A percentile compares a stretch with the other conserved stretches of the same genome.
These are phyloP conservation scores for Lentinula detonsa DNA, from an alignment of 768 basidiomycete genomes.

Conservation along the genomic window DNA sequence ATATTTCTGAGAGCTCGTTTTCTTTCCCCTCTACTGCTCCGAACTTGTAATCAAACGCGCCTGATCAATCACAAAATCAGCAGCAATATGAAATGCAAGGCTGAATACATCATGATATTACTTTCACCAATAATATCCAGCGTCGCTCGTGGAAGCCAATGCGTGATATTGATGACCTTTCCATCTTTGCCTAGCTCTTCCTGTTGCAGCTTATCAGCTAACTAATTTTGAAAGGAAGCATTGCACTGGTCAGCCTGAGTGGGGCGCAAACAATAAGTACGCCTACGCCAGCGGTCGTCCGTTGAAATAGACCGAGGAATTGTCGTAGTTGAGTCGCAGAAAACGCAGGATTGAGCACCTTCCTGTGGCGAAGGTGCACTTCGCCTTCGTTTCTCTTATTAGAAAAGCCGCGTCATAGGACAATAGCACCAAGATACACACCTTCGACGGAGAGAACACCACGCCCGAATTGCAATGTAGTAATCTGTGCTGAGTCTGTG, in stretches of 20 bases:
- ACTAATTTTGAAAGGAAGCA: slow-evolving; percentile 7
- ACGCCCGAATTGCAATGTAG: slow-evolving; percentile 15
- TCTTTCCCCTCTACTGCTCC: slow-evolving; percentile 12
- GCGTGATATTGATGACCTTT: slow-evolving; percentile 13
- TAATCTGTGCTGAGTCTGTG: slow-evolving; percentile 4
- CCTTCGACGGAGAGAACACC: slow-evolving; percentile 15
- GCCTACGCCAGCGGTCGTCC: slow-evolving; percentile 13
- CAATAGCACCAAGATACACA: background rate
- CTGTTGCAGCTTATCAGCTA: slow-evolving; percentile 15
- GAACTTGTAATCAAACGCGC: slow-evolving; percentile 19
- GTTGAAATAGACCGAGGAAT: slow-evolving; percentile 20
- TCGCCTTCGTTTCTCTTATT: slow-evolving; percentile 8
- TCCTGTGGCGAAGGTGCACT: slow-evolving; percentile 21
- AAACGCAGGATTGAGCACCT: slow-evolving; percentile 23
- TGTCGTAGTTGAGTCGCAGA: slow-evolving; percentile 18
- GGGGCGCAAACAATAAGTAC: background rate
- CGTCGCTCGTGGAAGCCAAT: slow-evolving; percentile 17
- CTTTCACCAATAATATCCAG: slow-evolving; percentile 23
- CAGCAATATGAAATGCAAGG: background rate
- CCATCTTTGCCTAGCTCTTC: slow-evolving; percentile 12
- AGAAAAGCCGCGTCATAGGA: background rate
- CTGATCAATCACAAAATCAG: slow-evolving; percentile 1
- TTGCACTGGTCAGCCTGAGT: background rate
- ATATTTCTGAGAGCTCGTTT: slow-evolving; percentile 12
- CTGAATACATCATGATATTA: background rate